Conservation (phyloP, 2,329 filamentous ascomycete species). For the Trichoderma endophyticum region DNA sequence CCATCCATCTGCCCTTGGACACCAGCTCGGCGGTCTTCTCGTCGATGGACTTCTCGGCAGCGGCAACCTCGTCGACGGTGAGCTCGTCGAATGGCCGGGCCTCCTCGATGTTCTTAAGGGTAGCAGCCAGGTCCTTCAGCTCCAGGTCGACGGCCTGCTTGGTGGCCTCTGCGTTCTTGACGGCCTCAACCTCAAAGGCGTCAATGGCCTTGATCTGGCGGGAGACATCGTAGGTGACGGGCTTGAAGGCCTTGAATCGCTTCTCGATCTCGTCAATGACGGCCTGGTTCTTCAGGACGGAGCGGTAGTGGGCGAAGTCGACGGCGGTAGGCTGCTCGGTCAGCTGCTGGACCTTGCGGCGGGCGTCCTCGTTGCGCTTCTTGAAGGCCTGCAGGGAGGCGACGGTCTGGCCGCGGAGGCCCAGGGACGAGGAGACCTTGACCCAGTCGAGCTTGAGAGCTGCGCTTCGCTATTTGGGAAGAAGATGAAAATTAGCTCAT, state of each 20-base stretch:
- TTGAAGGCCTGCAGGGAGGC: constrained; percentile 93
- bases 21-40: constrained; percentile 94
- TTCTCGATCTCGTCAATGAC: constrained; percentile 97
- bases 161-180: constrained; percentile 95
- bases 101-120: constrained; percentile 94
- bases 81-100: constrained; percentile 94
- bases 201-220: constrained; percentile 98
- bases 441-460: constrained; percentile 99
- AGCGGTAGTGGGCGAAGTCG: constrained; percentile 93
- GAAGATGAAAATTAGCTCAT: constrained; percentile 55
- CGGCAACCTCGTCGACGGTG: constrained; percentile 94
- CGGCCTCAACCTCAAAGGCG: constrained; percentile 92
- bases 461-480: constrained; percentile 75
- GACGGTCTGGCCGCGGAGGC: constrained; percentile 92
- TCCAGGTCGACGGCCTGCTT: constrained; percentile 95
- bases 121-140: constrained; percentile 89
- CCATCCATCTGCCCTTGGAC: constrained; percentile 96
- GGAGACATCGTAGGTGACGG: constrained; percentile 83
- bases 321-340: constrained; percentile 80
- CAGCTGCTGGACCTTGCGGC: constrained; percentile 84
- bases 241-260: constrained; percentile 89
- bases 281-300: constrained; percentile 90
- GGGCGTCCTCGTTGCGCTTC: constrained; percentile 98
- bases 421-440: constrained; percentile 89
- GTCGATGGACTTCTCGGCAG: constrained; percentile 94